phyloP scores from a whole-genome alignment of 805 yeast species.

The Pichia cabralensis region DNA sequence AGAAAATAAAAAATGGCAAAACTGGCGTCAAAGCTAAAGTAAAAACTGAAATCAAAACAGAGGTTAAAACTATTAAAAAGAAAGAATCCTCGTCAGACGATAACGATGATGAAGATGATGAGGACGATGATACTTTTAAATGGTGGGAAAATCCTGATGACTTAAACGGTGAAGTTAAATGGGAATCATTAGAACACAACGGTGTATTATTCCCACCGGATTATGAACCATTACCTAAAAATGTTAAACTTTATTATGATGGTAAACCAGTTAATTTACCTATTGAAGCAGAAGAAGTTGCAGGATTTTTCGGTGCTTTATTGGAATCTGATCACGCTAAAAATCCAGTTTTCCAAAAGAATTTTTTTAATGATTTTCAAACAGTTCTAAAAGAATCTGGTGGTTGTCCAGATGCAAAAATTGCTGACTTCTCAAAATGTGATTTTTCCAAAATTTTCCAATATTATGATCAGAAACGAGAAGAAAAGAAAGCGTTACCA shows the following conservation, averaged over 20 bases:
- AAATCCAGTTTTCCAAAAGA: slow-evolving; percentile 77
- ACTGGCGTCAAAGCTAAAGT: neutral
- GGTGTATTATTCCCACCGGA: slow-evolving; percentile 94
- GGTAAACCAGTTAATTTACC: slow-evolving; percentile 71
- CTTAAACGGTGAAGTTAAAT: slow-evolving; percentile 64
- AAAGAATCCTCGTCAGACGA: too few relatives aligned
- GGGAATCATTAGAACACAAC: slow-evolving; percentile 79
- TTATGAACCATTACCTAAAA: slow-evolving; percentile 74
- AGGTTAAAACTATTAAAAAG: slow-evolving; percentile 6
- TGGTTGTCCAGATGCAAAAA: slow-evolving; percentile 43
- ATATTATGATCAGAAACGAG: slow-evolving; percentile 58
- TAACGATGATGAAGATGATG: slow-evolving; percentile 7
- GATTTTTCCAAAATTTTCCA: slow-evolving; percentile 71
- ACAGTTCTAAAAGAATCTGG: slow-evolving; percentile 61
- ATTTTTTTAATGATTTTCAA: slow-evolving; percentile 74
- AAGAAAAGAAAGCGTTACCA: slow-evolving; percentile 59
- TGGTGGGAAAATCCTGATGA: slow-evolving; percentile 82
- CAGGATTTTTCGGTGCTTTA: slow-evolving; percentile 89
- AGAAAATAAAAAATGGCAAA: neutral
- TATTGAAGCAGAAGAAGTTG: slow-evolving; percentile 85
- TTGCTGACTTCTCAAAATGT: slow-evolving; percentile 53
- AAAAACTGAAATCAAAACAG: neutral
- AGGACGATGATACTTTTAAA: slow-evolving; percentile 51
- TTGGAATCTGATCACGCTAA: slow-evolving; percentile 80
- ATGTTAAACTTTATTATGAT: slow-evolving; percentile 66